Percentiles rank a stretch among this genome's conserved stretches.
These are phyloP conservation scores for Didymella keratinophila DNA, from an alignment of 2,329 filamentous ascomycete species.

Conservation along the genomic window DNA sequence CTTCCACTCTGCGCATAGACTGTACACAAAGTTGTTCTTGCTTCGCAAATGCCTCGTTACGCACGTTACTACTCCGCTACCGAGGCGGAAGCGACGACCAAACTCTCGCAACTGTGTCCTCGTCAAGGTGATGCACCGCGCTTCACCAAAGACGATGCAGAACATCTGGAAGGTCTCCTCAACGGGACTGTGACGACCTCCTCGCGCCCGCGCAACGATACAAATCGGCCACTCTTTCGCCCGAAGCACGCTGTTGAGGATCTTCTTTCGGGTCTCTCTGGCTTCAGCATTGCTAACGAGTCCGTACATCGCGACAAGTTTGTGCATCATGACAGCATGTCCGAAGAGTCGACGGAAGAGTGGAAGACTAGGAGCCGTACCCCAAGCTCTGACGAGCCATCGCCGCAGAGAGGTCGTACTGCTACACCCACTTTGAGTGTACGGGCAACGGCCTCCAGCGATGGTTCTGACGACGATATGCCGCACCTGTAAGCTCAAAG, in stretches of 20 bases:
- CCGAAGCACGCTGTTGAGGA: background rate
- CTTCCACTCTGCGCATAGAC: background rate
- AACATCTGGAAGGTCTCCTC: background rate
- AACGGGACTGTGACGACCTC: background rate
- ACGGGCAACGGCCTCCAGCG: background rate
- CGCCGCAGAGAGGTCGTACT: background rate
- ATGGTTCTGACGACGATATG: background rate
- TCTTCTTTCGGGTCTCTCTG: background rate
- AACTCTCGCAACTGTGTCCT: background rate
- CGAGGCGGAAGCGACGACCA: slow-evolving; percentile 8
- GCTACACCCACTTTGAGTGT: background rate
- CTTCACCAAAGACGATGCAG: slow-evolving; percentile 6
- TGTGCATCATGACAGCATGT: slow-evolving; percentile 2
- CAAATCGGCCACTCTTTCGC: slow-evolving; percentile 5
- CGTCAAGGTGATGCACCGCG: background rate
- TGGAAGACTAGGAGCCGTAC: slow-evolving; percentile 16
- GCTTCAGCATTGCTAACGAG: background rate
- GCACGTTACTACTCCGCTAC: slow-evolving; percentile 11
- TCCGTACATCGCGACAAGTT: slow-evolving; percentile 4
- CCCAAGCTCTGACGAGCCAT: slow-evolving; percentile 15
- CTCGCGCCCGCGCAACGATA: slow-evolving; percentile 4
- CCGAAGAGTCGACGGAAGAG: background rate
- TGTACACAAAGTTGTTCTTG: background rate
- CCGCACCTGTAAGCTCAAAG: background rate
- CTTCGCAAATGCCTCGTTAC: slow-evolving; percentile 6